These are phyloP conservation scores for Aspergillus piperis DNA, from an alignment of 2,329 filamentous ascomycete genomes.

Conservation along the genomic window DNA sequence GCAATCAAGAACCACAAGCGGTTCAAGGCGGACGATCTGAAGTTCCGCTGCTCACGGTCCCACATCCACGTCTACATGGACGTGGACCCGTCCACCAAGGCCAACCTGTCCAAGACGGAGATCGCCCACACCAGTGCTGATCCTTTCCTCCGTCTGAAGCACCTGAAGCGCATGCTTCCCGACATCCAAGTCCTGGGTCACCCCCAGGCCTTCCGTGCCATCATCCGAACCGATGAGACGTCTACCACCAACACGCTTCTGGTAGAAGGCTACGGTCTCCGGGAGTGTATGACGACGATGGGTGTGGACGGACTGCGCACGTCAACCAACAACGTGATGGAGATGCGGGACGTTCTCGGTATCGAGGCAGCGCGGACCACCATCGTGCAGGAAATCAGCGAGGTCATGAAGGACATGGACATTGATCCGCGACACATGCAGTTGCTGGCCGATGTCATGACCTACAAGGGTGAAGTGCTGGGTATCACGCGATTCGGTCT, in stretches of 20 bases:
- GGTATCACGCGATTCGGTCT: constrained; percentile 96
- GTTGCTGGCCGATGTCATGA: constrained; percentile 96
- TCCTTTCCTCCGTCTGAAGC: constrained; percentile 67
- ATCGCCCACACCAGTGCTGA: constrained; percentile 46
- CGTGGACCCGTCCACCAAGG: constrained; percentile 38
- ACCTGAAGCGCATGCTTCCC: constrained; percentile 79
- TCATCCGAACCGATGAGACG: constrained; percentile 78
- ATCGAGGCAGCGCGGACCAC: constrained; percentile 91
- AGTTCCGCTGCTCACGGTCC: constrained; percentile 51
- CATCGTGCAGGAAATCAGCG: constrained; percentile 83
- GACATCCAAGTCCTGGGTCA: constrained; percentile 88
- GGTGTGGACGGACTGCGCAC: constrained; percentile 79
- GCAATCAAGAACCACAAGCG: constrained; percentile 82
- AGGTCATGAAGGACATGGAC: constrained; percentile 90
- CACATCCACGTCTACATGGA: constrained; percentile 74
- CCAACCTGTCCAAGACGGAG: constrained; percentile 43
- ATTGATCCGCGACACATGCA: constrained; percentile 99
- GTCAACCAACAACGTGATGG: constrained; percentile 84
- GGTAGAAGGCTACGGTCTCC: constrained; percentile 92
- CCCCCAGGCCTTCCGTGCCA: constrained; percentile 78
- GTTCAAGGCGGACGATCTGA: constrained; percentile 67
- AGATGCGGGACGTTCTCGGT: constrained; percentile 81
- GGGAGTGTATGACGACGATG: constrained; percentile 87
- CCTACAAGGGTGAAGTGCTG: constrained; percentile 94
- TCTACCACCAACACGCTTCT: constrained; percentile 71